Conservation (phyloP, 768 basidiomycete species). For the Mycena rebaudengoi region DNA sequence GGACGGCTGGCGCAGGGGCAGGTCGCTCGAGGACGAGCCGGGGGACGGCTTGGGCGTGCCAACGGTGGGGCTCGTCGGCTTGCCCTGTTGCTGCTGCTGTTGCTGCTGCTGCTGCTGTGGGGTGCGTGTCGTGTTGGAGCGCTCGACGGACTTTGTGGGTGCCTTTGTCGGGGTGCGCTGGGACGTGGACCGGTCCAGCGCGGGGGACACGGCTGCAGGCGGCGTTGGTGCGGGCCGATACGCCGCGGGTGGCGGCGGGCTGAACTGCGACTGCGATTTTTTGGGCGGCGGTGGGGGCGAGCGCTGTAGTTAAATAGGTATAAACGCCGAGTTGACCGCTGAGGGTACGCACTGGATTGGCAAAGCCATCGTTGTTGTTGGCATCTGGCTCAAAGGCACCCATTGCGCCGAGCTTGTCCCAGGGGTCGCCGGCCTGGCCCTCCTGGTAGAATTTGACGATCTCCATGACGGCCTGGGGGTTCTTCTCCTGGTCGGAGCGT, state of each 20-base stretch:
- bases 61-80: conserved; percentile 40
- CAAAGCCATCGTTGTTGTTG: conserved; percentile 51
- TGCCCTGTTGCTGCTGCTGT: too few relatives aligned
- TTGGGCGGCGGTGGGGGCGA: conserved; percentile 62
- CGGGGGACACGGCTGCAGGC: conserved; percentile 65
- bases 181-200: conserved; percentile 89
- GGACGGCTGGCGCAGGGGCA: conserved; percentile 48
- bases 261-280: conserved; percentile 36
- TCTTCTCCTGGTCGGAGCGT: conserved; percentile 93
- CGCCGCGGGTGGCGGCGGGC: conserved; percentile 51
- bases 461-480: conserved; percentile 97
- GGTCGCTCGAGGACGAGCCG: conserved; percentile 67
- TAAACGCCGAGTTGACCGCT: conserved; percentile 19
- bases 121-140: conserved; percentile 76
- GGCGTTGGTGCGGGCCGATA: conserved; percentile 85
- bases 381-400: conserved; percentile 42
- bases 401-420: conserved; percentile 85
- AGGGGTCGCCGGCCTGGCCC: conserved; percentile 77
- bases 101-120: conserved; percentile 36
- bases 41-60: conserved; percentile 58
- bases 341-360: conserved; percentile 60
- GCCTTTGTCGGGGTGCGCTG: conserved; percentile 75
- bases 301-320: conserved; percentile 42
- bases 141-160: conserved; percentile 56
- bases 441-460: conserved; percentile 99